A percentile compares a stretch with the other conserved stretches of the same genome.
These are phyloP conservation scores for Pythium aristosporum DNA, from an alignment of 352 stramenopile genomes.

Conservation along the genomic window DNA sequence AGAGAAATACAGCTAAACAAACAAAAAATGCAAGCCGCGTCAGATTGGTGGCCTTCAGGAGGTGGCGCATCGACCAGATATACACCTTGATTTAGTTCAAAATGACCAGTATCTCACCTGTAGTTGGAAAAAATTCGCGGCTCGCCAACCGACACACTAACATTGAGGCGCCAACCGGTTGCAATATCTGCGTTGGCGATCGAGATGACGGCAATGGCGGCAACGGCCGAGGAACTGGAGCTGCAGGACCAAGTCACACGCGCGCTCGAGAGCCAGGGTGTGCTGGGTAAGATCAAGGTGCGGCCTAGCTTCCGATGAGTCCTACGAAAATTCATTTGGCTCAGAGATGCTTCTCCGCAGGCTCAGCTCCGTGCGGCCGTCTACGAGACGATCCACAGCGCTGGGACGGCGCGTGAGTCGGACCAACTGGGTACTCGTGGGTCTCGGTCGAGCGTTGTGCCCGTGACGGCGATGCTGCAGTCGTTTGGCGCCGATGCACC, in stretches of 20 bases:
- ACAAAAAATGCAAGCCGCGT: no score
- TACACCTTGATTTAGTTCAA: no score
- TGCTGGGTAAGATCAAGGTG: constrained; percentile 75
- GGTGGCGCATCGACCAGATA: no score
- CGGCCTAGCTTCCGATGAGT: not conserved
- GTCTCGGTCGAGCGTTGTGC: constrained; percentile 15
- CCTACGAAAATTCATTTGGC: not conserved
- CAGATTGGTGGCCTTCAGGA: no score
- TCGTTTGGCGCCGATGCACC: constrained; percentile 33
- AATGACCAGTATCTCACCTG: not conserved
- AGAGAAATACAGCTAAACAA: no score
- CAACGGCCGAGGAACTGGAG: constrained; percentile 51
- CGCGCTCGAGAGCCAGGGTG: constrained; percentile 53
- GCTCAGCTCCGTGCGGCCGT: constrained; percentile 72
- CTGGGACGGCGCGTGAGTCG: not conserved
- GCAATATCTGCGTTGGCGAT: constrained; percentile 7
- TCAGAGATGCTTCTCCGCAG: constrained; percentile 14
- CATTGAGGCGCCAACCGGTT: constrained; percentile 13
- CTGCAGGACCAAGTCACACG: constrained; percentile 68
- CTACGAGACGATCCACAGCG: constrained; percentile 70
- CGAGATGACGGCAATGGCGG: constrained; percentile 28
- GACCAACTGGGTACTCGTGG: not conserved
- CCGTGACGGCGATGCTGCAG: constrained; percentile 17
- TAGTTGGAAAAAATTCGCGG: not conserved
- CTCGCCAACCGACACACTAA: constrained; percentile 1